phyloP scores from a whole-genome alignment of 306 rosid genomes.

The Ceratonia siliqua region DNA sequence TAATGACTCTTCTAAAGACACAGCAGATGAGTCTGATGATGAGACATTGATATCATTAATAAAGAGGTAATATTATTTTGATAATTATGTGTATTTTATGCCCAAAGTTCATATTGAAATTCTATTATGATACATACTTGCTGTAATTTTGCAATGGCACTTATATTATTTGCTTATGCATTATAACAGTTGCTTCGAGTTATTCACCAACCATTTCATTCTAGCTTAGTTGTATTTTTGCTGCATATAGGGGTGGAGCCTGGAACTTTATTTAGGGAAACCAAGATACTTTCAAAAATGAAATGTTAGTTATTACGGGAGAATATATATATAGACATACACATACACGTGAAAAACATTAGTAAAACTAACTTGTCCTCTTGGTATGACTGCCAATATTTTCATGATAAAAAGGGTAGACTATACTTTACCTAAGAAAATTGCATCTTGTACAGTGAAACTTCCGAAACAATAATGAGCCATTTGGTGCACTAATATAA shows the following conservation, averaged over 20 bases:
- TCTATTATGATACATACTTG: neutral
- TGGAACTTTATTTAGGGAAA: neutral
- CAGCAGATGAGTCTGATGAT: conserved; percentile 59
- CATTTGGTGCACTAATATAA: too few species aligned
- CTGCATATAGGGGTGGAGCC: neutral
- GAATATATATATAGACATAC: neutral
- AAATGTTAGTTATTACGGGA: neutral
- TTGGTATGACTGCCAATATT: neutral
- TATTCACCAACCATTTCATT: neutral
- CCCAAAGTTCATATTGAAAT: neutral
- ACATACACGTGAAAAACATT: neutral
- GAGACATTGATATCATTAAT: conserved; percentile 66
- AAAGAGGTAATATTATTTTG: conserved; percentile 49
- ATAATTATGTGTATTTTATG: neutral
- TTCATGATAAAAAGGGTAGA: neutral
- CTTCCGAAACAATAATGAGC: neutral
- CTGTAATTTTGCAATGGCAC: neutral
- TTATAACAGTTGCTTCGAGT: neutral
- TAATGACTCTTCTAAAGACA: conserved; percentile 36
- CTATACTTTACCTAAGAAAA: neutral
- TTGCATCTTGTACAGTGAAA: neutral
- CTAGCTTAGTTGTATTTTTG: neutral
- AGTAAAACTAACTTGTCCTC: neutral
- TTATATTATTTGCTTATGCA: neutral
- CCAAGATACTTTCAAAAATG: neutral